Evolutionary conservation across 2,329 filamentous ascomycete species (phyloP).

Genomic region (Dothistroma pini): DNA sequence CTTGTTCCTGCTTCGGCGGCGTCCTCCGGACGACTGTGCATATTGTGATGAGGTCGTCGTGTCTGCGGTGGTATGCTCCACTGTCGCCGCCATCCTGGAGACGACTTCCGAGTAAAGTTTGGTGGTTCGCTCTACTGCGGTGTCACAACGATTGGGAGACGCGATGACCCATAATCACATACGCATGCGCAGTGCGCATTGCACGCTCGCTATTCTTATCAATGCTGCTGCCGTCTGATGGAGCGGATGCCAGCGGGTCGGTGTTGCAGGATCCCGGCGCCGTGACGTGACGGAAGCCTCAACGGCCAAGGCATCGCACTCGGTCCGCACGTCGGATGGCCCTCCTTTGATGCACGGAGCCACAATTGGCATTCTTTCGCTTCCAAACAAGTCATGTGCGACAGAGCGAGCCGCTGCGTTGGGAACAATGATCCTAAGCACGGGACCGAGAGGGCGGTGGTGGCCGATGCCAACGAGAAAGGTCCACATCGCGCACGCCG

Average conservation of each 20-base stretch:
- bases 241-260: conserved; percentile 3
- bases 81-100: conserved; percentile 17
- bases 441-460: background rate
- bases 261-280: background rate
- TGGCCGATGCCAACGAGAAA: background rate
- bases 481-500: conserved; percentile 1
- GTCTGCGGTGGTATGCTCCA: conserved; percentile 10
- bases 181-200: background rate
- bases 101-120: background rate
- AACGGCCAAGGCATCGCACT: conserved; percentile 1
- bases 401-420: background rate
- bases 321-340: background rate
- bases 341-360: background rate
- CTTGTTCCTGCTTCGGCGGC: conserved; percentile 26
- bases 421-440: background rate
- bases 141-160: conserved; percentile 15
- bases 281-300: background rate
- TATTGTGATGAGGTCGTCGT: conserved; percentile 17
- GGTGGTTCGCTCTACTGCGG: conserved; percentile 11
- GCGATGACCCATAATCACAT: conserved; percentile 3
- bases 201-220: conserved; percentile 9
- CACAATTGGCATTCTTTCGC: conserved; percentile 3
- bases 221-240: background rate
- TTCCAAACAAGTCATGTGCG: background rate
- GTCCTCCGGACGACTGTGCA: conserved; percentile 5